Conservation (phyloP, 768 basidiomycete genomes). For the Boletus rex-veris region DNA sequence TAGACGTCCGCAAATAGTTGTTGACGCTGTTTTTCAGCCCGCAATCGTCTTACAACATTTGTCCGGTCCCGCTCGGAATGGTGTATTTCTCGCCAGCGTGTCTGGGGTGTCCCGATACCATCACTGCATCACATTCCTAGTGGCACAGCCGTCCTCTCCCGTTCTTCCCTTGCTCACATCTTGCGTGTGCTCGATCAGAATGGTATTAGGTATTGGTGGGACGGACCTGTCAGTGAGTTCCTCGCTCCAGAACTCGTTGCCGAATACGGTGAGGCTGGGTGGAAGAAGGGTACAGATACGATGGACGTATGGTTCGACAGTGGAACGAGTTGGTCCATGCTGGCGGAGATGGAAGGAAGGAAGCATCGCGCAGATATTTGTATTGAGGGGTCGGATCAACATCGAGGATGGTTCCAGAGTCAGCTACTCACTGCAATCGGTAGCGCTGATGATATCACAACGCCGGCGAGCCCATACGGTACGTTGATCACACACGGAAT, state of each 20-base stretch:
- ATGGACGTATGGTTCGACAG: constrained; percentile 99
- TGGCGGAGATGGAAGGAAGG: constrained; percentile 41
- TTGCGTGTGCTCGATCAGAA: constrained; percentile 66
- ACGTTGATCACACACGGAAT: constrained; percentile 93
- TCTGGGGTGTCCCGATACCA: constrained; percentile 97
- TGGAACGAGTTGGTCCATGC: constrained; percentile 89
- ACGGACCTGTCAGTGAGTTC: constrained; percentile 79
- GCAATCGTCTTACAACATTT: constrained; percentile 84
- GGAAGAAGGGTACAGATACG: constrained; percentile 85
- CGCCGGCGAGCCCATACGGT: constrained; percentile 55
- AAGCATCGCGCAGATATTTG: constrained; percentile 74
- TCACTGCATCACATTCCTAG: constrained; percentile 67
- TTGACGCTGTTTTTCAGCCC: constrained; percentile 46
- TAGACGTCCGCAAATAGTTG: background rate
- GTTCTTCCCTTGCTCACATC: constrained; percentile 68
- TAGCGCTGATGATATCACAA: constrained; percentile 12
- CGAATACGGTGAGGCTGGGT: constrained; percentile 44
- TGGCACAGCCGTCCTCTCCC: constrained; percentile 61
- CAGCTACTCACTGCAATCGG: constrained; percentile 81
- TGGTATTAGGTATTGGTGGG: constrained; percentile 90
- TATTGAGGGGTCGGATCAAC: constrained; percentile 95
- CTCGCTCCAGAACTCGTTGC: constrained; percentile 56
- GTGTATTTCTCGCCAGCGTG: constrained; percentile 97
- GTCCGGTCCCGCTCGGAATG: constrained; percentile 89
- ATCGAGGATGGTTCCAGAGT: constrained; percentile 99